A percentile compares a stretch with the other conserved stretches of the same genome.
Conservation (phyloP, 2,329 filamentous ascomycete genomes). For the Xylariaceae sp. region DNA sequence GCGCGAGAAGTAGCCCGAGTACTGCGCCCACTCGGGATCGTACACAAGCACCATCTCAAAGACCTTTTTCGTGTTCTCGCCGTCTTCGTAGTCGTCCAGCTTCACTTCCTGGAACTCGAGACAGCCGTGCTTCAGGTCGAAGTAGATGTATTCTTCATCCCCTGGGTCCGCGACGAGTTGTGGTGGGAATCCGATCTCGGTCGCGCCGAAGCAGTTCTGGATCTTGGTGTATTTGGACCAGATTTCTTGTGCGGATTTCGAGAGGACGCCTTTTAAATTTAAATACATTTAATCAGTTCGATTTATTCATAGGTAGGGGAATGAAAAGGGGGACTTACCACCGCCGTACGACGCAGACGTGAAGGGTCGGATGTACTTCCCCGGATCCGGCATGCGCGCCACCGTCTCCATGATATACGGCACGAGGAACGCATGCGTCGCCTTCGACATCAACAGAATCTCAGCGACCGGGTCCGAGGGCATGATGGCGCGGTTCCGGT, state of each 20-base stretch:
- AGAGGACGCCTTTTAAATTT: slow-evolving; percentile 14
- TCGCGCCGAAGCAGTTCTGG: slow-evolving; percentile 20
- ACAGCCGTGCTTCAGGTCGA: slow-evolving; percentile 17
- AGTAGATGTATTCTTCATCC: slow-evolving; percentile 21
- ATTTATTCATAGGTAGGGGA: too few species aligned
- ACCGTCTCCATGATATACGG: slow-evolving; percentile 24
- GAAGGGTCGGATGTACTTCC: slow-evolving; percentile 18
- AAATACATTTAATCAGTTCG: too few species aligned
- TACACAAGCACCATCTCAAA: slow-evolving; percentile 22
- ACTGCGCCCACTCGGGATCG: slow-evolving; percentile 10
- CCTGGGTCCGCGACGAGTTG: slow-evolving; percentile 16
- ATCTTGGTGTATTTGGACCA: slow-evolving; percentile 21
- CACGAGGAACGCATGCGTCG: slow-evolving; percentile 14
- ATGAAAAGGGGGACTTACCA: slow-evolving; percentile 14
- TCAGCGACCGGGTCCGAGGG: slow-evolving; percentile 13
- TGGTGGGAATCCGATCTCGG: slow-evolving; percentile 13
- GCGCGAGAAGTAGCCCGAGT: slow-evolving; percentile 18
- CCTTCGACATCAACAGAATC: slow-evolving; percentile 14
- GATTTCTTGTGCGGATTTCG: slow-evolving; percentile 7
- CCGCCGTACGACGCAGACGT: slow-evolving; percentile 19
- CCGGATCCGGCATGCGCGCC: slow-evolving; percentile 17
- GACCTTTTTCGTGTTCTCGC: slow-evolving; percentile 6
- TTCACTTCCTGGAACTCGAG: slow-evolving; percentile 19
- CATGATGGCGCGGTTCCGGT: slow-evolving; percentile 17
- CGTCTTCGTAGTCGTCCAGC: slow-evolving; percentile 13